Evolutionary conservation across 2,329 filamentous ascomycete species (phyloP).

Genomic region (Mariannaea elegans): DNA sequence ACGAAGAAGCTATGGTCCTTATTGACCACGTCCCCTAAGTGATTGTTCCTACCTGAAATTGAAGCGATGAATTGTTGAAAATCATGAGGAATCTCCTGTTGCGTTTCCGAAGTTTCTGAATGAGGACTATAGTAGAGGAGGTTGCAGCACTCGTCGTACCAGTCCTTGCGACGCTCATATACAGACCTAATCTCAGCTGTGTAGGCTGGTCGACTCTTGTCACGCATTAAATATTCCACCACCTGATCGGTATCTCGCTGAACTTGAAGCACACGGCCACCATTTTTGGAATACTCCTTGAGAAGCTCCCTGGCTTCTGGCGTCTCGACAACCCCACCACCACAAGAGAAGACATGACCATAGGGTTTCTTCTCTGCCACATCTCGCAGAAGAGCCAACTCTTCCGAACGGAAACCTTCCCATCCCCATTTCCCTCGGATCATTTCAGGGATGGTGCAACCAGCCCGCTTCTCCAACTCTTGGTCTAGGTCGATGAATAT

Average conservation of each 20-base stretch:
- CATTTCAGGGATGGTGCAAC: slow-evolving; percentile 85
- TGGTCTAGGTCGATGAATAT: slow-evolving; percentile 88
- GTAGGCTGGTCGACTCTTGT: slow-evolving; percentile 92
- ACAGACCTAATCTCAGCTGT: slow-evolving; percentile 92
- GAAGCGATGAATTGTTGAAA: slow-evolving; percentile 51
- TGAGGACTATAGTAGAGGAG: slow-evolving; percentile 89
- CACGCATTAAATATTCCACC: slow-evolving; percentile 85
- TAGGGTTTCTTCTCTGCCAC: slow-evolving; percentile 78
- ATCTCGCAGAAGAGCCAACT: slow-evolving; percentile 77
- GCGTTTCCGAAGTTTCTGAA: slow-evolving; percentile 41
- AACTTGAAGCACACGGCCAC: slow-evolving; percentile 86
- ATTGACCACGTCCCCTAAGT: slow-evolving; percentile 48
- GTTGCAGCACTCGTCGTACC: slow-evolving; percentile 94
- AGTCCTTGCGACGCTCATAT: slow-evolving; percentile 87
- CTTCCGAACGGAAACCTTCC: slow-evolving; percentile 86
- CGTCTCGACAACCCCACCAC: slow-evolving; percentile 91
- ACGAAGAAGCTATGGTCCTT: slow-evolving; percentile 90
- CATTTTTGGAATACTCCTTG: slow-evolving; percentile 74
- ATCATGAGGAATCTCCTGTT: slow-evolving; percentile 44
- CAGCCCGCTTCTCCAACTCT: slow-evolving; percentile 79
- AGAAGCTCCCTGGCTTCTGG: slow-evolving; percentile 81
- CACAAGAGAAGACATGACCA: slow-evolving; percentile 89
- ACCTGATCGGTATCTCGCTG: slow-evolving; percentile 89
- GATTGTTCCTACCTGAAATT: slow-evolving; percentile 55
- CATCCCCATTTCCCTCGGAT: slow-evolving; percentile 78